phyloP scores from a whole-genome alignment of 1,284 basidiomycete genomes.

The Spongispora temasekensis region DNA sequence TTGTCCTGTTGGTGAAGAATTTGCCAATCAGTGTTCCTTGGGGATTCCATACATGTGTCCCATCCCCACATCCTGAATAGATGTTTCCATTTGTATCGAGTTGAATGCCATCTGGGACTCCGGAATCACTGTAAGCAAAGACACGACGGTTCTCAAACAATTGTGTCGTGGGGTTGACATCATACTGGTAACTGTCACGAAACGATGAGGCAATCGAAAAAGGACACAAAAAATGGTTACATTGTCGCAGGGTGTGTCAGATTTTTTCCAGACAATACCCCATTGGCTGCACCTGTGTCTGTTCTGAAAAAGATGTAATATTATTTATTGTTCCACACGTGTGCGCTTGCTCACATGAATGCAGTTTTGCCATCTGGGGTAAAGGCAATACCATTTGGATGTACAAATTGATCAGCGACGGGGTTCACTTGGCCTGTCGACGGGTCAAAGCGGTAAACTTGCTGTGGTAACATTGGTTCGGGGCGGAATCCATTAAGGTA shows the following conservation, averaged over 20 bases:
- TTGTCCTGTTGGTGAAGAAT: constrained; percentile 61
- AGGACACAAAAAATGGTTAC: constrained; percentile 40
- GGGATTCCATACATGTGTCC: constrained; percentile 58
- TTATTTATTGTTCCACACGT: not conserved
- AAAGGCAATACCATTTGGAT: constrained; percentile 70
- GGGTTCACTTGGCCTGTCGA: constrained; percentile 62
- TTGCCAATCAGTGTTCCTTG: constrained; percentile 70
- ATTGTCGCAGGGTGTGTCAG: constrained; percentile 68
- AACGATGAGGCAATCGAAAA: not conserved
- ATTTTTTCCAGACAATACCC: constrained; percentile 51
- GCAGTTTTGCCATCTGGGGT: constrained; percentile 62
- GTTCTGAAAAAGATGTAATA: constrained; percentile 39
- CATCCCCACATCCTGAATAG: constrained; percentile 27
- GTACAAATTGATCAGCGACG: constrained; percentile 68
- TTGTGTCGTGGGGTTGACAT: constrained; percentile 60
- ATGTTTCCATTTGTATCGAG: constrained; percentile 18
- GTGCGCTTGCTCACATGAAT: constrained; percentile 55
- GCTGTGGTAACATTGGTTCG: constrained; percentile 61
- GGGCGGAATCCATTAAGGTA: constrained; percentile 67
- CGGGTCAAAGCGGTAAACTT: constrained; percentile 74
- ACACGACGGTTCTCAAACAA: constrained; percentile 63
- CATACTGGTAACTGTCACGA: constrained; percentile 59
- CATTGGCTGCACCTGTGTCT: constrained; percentile 52
- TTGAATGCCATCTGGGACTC: constrained; percentile 73
- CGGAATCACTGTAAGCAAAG: constrained; percentile 71